A percentile compares a stretch with the other conserved stretches of the same genome.
These are phyloP conservation scores for Esteya vermicola DNA, from an alignment of 2,329 filamentous ascomycete genomes.

Conservation along the genomic window DNA sequence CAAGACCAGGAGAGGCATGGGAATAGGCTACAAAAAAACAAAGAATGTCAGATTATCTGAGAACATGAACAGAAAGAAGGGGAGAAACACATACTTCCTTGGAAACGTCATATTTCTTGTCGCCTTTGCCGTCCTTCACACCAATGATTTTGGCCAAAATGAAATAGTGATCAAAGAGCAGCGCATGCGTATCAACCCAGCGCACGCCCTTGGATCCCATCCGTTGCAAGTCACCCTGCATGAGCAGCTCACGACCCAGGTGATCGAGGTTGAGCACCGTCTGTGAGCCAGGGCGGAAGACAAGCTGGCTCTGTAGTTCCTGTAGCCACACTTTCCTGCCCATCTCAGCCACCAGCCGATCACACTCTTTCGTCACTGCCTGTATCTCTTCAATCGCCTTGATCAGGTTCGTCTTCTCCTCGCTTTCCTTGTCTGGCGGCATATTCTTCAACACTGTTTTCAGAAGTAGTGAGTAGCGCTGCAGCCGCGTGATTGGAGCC, in stretches of 20 bases:
- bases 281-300: conserved; percentile 77
- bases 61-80: background rate
- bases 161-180: conserved; percentile 93
- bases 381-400: conserved; percentile 88
- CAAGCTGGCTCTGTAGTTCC: conserved; percentile 70
- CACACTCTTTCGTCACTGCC: conserved; percentile 76
- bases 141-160: conserved; percentile 73
- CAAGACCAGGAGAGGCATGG: conserved; percentile 86
- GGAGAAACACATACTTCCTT: conserved; percentile 54
- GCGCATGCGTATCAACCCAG: conserved; percentile 85
- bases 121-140: conserved; percentile 53
- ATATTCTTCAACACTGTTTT: conserved; percentile 75
- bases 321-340: conserved; percentile 79
- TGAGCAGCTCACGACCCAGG: conserved; percentile 79
- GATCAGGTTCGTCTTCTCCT: conserved; percentile 74
- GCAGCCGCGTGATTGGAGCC: conserved; percentile 79
- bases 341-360: conserved; percentile 84
- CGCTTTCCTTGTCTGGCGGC: conserved; percentile 62
- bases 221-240: conserved; percentile 76
- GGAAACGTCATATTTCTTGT: conserved; percentile 87
- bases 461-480: conserved; percentile 76
- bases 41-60: background rate
- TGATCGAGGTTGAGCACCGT: conserved; percentile 85
- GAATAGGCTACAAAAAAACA: conserved; percentile 49
- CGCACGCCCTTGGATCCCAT: conserved; percentile 80